Evolutionary conservation across 2,329 filamentous ascomycete species (phyloP), one percentile per base, ranked within the genome.

Genomic region (Epichloe scottii): DNA sequence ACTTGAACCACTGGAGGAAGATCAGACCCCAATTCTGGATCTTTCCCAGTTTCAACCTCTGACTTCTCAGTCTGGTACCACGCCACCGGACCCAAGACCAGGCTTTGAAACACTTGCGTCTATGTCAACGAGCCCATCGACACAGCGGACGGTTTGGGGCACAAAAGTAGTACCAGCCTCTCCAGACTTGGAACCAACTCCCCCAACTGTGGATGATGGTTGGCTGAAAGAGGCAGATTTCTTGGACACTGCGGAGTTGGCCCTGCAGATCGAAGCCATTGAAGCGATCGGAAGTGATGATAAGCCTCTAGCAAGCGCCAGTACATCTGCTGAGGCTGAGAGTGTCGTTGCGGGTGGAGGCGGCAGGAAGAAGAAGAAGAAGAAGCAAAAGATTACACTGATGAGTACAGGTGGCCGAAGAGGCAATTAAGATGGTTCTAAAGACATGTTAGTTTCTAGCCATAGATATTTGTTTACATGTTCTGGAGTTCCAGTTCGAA

Each of bases 81-180:
- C 77, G 4, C 76, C 80, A 10, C 78, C 78, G 1, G 77, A 78
- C 39, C 72, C 76, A 46, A 72, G 79, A 19, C 72, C 75, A 12
- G 81, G 78, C 0, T 89, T 88, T 59, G 77, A 77, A 35, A 79
- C 80, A 2, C 69, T 95, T 21, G 85, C 87, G 0, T 84, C 83
- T 1, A 82, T 90, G 58, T 90, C 88, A 4, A 90, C 87, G 1
- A 94, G 87, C 55, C 89, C 90, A 0, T 83, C 81, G 6, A 79
- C 81, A 0, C 73, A 79, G 40, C 82, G 82, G 55, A 97, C 91
- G 0, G 88, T 97, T 0, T 97, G 91, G 91, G 91, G 91, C n/a
- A 97, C 91, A 0, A 75, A 79, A 3, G 81, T 78, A 0, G 70
- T 95, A 3, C 71, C 81, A 0, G 70, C 69, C 1, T 82, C 80